These are phyloP conservation scores for Orobanche coerulescens DNA, from an alignment of 257 asterid genomes.

Conservation along the genomic window DNA sequence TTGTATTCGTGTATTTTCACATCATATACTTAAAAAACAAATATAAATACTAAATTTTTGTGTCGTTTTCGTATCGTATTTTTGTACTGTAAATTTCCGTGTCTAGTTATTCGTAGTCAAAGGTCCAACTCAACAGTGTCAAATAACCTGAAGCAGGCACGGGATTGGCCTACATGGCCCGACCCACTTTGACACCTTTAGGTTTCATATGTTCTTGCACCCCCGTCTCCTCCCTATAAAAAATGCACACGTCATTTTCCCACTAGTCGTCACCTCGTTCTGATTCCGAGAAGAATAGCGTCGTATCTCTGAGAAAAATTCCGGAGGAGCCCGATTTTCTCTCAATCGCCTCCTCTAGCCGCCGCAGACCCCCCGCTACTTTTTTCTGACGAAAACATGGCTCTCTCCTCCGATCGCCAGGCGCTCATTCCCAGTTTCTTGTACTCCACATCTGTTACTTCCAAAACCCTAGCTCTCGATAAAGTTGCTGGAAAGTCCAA, in stretches of 20 bases:
- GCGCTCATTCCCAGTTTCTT: not conserved
- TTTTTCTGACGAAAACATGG: conserved; percentile 20
- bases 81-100: no score
- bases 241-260: not conserved
- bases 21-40: no score
- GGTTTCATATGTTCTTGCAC: not conserved
- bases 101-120: no score
- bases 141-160: no score
- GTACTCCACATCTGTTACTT: not conserved
- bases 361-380: conserved; percentile 40
- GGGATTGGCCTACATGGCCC: not conserved
- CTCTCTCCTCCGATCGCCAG: conserved; percentile 5
- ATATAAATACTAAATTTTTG: no score
- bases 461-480: not conserved
- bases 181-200: not conserved
- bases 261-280: conserved; percentile 1
- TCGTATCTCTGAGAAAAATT: not conserved
- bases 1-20: no score
- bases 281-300: not conserved
- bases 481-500: not conserved
- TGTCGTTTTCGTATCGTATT: no score
- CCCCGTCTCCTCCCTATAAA: conserved; percentile 8
- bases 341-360: not conserved
- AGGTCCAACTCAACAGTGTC: no score
- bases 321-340: not conserved